phyloP scores from a whole-genome alignment of 306 rosid species.

The Vigna unguiculata region DNA sequence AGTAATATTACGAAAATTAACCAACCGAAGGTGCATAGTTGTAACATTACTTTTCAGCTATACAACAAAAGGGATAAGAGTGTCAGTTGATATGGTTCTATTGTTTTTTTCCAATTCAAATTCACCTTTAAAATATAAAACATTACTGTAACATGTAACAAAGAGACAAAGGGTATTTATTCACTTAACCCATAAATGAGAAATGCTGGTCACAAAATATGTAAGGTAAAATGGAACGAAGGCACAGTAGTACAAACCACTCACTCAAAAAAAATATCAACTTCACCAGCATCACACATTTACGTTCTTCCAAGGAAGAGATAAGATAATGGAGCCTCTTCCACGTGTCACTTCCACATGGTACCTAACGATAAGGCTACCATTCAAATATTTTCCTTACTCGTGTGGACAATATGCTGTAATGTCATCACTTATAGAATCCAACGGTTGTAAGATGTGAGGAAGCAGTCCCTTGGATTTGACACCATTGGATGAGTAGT shows the following conservation, averaged over 20 bases:
- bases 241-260: background rate
- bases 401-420: slow-evolving; percentile 51
- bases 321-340: slow-evolving; percentile 49
- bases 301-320: slow-evolving; percentile 42
- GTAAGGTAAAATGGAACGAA: slow-evolving; percentile 20
- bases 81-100: slow-evolving; percentile 32
- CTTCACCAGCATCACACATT: slow-evolving; percentile 58
- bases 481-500: slow-evolving; percentile 45
- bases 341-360: slow-evolving; percentile 67
- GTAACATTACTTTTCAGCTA: slow-evolving; percentile 24
- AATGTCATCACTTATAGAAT: slow-evolving; percentile 39
- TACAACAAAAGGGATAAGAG: slow-evolving; percentile 41
- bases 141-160: background rate
- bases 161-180: slow-evolving; percentile 10
- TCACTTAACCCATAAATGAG: slow-evolving; percentile 22
- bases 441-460: slow-evolving; percentile 42
- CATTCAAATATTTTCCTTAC: slow-evolving; percentile 34
- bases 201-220: slow-evolving; percentile 41
- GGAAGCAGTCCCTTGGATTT: slow-evolving; percentile 28
- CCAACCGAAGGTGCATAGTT: background rate
- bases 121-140: slow-evolving; percentile 2
- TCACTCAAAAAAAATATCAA: slow-evolving; percentile 34
- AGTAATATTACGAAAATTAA: background rate
- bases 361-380: slow-evolving; percentile 61
- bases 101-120: background rate